These are phyloP conservation scores for Fomitopsis serialis DNA, from an alignment of 768 basidiomycete species.

Conservation along the genomic window DNA sequence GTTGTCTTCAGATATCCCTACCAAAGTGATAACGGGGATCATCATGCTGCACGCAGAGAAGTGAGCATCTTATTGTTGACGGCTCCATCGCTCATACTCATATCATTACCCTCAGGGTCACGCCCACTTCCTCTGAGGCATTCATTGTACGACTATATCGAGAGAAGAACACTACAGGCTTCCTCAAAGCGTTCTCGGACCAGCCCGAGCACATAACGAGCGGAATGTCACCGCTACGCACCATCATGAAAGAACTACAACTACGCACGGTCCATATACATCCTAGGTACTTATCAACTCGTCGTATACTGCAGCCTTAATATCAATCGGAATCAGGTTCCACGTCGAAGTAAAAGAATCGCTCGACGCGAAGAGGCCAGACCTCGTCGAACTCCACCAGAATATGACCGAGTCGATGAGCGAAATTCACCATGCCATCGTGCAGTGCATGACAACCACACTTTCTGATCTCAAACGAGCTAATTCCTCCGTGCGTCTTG, in stretches of 20 bases:
- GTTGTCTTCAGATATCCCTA: constrained; percentile 81
- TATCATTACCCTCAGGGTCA: constrained; percentile 62
- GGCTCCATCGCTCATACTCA: not conserved
- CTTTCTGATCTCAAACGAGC: constrained; percentile 86
- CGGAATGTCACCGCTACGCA: constrained; percentile 86
- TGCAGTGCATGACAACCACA: constrained; percentile 91
- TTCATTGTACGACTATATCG: constrained; percentile 91
- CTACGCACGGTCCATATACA: constrained; percentile 87
- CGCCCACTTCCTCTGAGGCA: constrained; percentile 78
- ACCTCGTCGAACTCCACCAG: constrained; percentile 90
- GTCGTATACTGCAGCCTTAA: not conserved
- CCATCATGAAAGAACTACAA: constrained; percentile 90
- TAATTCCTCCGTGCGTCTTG: constrained; percentile 53
- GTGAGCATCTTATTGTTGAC: constrained; percentile 35
- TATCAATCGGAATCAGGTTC: constrained; percentile 49
- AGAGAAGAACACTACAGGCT: constrained; percentile 84
- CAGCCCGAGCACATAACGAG: constrained; percentile 93
- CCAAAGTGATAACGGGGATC: constrained; percentile 82
- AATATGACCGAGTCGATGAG: constrained; percentile 79
- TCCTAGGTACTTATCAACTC: constrained; percentile 56
- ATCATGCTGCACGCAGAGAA: constrained; percentile 88
- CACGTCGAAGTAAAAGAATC: constrained; percentile 83
- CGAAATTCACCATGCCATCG: constrained; percentile 88
- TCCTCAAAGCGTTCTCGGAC: constrained; percentile 96
- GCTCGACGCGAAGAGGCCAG: constrained; percentile 78